Evolutionary conservation across 306 rosid genomes (phyloP).

Genomic region (Quercus bicolor): DNA sequence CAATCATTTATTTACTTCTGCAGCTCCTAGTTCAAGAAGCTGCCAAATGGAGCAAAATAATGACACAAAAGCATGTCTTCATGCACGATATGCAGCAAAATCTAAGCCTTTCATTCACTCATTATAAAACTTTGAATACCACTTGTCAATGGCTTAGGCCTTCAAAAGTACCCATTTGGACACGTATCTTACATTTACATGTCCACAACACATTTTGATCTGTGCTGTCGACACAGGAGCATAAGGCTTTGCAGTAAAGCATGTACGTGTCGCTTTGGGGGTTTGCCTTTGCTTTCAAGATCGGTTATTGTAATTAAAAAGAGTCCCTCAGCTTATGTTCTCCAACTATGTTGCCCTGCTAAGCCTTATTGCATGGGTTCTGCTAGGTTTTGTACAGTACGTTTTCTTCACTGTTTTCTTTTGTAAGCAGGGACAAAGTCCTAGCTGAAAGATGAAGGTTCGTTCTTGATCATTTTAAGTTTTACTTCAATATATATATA

Average conservation of each 20-base stretch:
- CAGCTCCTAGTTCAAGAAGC: too few relatives aligned
- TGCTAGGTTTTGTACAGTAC: neutral
- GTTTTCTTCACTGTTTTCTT: constrained; percentile 11
- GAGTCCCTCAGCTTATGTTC: constrained; percentile 22
- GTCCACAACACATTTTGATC: constrained; percentile 27
- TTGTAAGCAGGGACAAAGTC: neutral
- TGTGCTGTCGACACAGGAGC: constrained; percentile 22
- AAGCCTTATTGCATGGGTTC: constrained; percentile 9
- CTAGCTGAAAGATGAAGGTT: constrained; percentile 58
- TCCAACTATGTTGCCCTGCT: neutral
- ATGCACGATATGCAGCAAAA: neutral
- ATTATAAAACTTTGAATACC: constrained; percentile 6
- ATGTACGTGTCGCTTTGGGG: constrained; percentile 50
- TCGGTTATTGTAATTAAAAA: constrained; percentile 6
- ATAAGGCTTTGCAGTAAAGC: constrained; percentile 1
- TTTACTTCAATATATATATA: neutral
- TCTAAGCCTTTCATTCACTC: neutral
- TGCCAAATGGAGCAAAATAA: too few relatives aligned
- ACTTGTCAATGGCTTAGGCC: constrained; percentile 37
- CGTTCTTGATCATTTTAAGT: constrained; percentile 10
- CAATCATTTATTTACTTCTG: too few relatives aligned
- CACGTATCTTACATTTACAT: constrained; percentile 27
- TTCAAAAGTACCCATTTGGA: constrained; percentile 6
- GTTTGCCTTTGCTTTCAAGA: constrained; percentile 7
- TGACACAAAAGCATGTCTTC: too few relatives aligned